Evolutionary conservation across 768 basidiomycete species (phyloP), one percentile per base, ranked within the genome.

Genomic region (Pluteus cervinus): DNA sequence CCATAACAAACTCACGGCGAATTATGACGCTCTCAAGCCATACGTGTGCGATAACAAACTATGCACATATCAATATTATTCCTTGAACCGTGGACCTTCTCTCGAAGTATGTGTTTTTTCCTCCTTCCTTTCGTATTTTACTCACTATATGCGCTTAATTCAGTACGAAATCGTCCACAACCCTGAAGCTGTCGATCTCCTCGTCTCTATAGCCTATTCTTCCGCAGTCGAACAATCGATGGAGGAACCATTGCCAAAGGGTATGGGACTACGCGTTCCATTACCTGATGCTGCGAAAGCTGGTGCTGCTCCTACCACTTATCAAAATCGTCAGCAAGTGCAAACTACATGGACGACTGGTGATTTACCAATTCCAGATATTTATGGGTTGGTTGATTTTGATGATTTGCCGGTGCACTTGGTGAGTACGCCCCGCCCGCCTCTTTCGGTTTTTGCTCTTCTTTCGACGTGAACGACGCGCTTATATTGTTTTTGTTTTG

Each of bases 141-240:
- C 26, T 37, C 24, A 22, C 24, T 17, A 22, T 30, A 33, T 37
- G 23, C 38, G 17, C 9, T 1, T 24, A 15, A 0, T 22, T 1
- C 34, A 84, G 80, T 82, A 84, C 45, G 83, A 86, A 53, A 81
- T 86, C 38, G 61, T 73, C 14, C 71, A 72, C 40, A 83, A 84
- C 44, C 65, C 79, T 0, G 58, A 64, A 29, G 74, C 73, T 1
- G 81, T 86, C 21, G 82, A 86, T 45, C 67, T 86, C 7, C 70
- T 86, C 4, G 69, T 84, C 14, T 80, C 79, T 14, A 60, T 85
- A 5, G 64, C 78, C 0, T 81, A 79, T 46, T 54, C 63, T 14
- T 68, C 79, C 1, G 79, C 79, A 0, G 56, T 58, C 6, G 78
- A 80, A 43, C 57, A 62, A 3, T 64, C 63, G 3, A 56, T 81